Base-by-base conservation (phyloP, 2,329 filamentous ascomycete species). In the Malbranchea zuffiana region DNA sequence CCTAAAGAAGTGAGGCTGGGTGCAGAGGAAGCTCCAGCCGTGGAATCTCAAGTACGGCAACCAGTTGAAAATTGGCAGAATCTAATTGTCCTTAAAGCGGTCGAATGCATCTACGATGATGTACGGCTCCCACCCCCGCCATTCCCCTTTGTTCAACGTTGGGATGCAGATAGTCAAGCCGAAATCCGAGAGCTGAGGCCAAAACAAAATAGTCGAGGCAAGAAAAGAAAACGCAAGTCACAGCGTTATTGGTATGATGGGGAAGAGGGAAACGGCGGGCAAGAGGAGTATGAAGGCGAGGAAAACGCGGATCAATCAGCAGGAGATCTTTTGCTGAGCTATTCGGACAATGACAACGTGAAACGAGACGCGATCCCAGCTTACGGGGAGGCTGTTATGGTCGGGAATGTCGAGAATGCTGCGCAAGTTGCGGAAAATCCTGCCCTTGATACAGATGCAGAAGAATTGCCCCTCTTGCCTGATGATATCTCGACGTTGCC, bases 71-170 rank as follows among this genome's bases (percentile, higher is more conserved):
- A 73, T 15, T 95, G 87, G 87, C 74, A 74, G 47, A 63, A 74
- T 3, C 84, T 77, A 47, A 78, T 95, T 42, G 71, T 66, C 7
- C 75, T 93, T 43, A 72, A 74, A 16, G 87, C 84, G 15, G 82
- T 92, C 1, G 88, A 96, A 56, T 95, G 87, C 58, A 75, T 77
- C 44, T 70, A 82, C n/a, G 72, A 82, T 19, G 72, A 69, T 4
- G 62, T 84, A 25, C 63, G 71, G 20, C 66, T 93, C 30, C 81
- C 73, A 36, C 72, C 82, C 21, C 87, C 88, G 0, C 83, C 87
- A 0, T 95, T 92, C 51, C 87, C 87, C 0, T 95, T 95, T 56
- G 68, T 82, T 11, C 86, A 95, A 56, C 74, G 82, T 31, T 95
- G 87, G 88, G 84, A 93, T 57, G 71, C 74, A 3, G 79, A 85